These are phyloP conservation scores for Alternaria arbusti DNA, from an alignment of 2,329 filamentous ascomycete genomes.

Conservation along the genomic window DNA sequence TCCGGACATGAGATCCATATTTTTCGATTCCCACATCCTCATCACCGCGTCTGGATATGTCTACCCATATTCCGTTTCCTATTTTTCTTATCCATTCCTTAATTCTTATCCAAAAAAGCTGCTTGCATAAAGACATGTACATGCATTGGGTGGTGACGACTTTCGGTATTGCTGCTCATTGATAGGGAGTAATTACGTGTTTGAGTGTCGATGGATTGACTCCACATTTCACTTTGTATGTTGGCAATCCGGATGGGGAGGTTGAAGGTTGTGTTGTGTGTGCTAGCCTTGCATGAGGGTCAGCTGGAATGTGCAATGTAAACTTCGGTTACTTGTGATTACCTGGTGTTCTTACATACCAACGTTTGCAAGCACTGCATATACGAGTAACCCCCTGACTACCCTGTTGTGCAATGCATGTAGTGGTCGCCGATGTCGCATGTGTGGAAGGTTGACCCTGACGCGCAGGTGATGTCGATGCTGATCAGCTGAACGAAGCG, in stretches of 20 bases:
- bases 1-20: background rate
- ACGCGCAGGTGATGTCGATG: background rate
- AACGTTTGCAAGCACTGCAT: background rate
- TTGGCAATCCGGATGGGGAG: background rate
- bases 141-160: conserved; percentile 1
- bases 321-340: background rate
- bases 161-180: background rate
- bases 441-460: background rate
- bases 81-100: background rate
- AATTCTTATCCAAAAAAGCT: background rate
- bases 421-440: background rate
- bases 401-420: background rate
- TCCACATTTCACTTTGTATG: background rate
- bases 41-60: background rate
- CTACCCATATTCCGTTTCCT: background rate
- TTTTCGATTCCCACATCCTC: background rate
- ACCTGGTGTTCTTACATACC: background rate
- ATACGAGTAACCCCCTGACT: background rate
- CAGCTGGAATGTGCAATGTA: no score
- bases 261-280: background rate
- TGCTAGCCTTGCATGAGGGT: background rate
- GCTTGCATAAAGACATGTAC: background rate
- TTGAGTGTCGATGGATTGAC: background rate
- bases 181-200: background rate
- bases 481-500: background rate